Evolutionary conservation across 2,329 filamentous ascomycete genomes (phyloP), one percentile per base, ranked within the genome.

Genomic region (Hypoxylon sp.): DNA sequence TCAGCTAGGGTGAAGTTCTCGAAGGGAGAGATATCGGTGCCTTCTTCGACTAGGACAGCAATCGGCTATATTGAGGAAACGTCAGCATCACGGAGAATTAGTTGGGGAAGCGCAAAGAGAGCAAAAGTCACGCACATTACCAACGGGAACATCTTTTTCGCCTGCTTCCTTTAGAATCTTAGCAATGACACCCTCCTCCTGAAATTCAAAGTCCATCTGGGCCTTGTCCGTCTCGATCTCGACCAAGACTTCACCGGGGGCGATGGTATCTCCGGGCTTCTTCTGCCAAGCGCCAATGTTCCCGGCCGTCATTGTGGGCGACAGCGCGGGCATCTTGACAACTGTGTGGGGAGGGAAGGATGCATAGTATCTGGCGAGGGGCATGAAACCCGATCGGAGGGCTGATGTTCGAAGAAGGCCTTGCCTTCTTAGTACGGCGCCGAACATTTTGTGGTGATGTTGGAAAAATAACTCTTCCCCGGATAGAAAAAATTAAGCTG

Each of bases 141-240:
- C 96, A 76, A 99, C 94, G 30, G 95, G 81, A 69, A 99, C 85
- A 80, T 99, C 96, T 87, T 98, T 99, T 82, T 91, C 91, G 73
- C 97, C 97, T 67, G 91, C 91, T 49, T 97, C 92, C 85, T 94
- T 96, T 78, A 99, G 86, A 71, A 98, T 88, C 88, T 97, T 97
- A 77, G 96, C 95, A 74, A 99, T 87, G 67, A 97, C 88, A 85
- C 95, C 96, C 80, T 98, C 96, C 78, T 99, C 96, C 83, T 99
- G 96, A 84, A 97, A 98, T 83, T 99, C 96, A 81, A 99, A 98
- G 86, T 99, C 96, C 96, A 99, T 99, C 86, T 98, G 96, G 72
- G 96, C 96, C 88, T 99, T 99, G 84, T 99, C 96, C 76, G 96
- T 99, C 88, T 99, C 96, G 77, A 98, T 97, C 87, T 97, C 94